Base-by-base conservation (phyloP, 345 rosid species). In the Atalantia buxifolia region DNA sequence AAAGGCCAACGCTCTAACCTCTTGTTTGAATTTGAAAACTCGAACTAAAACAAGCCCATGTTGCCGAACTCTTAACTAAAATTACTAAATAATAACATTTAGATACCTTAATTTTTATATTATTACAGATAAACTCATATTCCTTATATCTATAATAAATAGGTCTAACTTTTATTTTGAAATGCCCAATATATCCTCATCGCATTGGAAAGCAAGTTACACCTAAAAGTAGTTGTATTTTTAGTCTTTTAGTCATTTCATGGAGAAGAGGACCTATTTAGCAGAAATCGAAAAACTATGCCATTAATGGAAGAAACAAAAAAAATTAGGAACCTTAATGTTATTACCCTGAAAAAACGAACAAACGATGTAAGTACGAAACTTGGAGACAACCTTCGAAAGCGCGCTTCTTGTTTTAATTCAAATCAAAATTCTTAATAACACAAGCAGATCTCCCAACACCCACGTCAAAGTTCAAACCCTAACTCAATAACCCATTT, bases 391-490 rank as follows among this genome's bases (percentile, higher is more conserved):
- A 45, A 45, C 56, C 73, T 45, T 25, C 57, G n/a, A 25, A 45
- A 13, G 73, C 57, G 73, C 73, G 73, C 73, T 35, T 45, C 73
- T 69, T 48, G 55, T 48, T 69, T 45, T 48, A 69, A 69, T 45
- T 69, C 73, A 69, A 69, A 69, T 69, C 73, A 38, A 24, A 38
- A 9, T 3, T 67, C 9, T 36, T 40, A 38, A 13, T 4, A 38
- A 40, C 71, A 22, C n/a, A 28, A 45, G 28, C 73, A 69, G 59
- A 69, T 69, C 73, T 69, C 33, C 59, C 73, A 13, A 42, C 56
- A 14, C 35, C 33, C 10, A 69, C 30, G 14, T 22, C 55, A 69
- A 35, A 35, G 36, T 35, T 35, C 36, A 35, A 69, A 69, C 56
- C 72, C 72, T 69, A 69, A 69, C 33, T 42, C 72, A 40, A 1